These are phyloP conservation scores for Globisporangium viniferum DNA, from an alignment of 352 stramenopile species.

Conservation along the genomic window DNA sequence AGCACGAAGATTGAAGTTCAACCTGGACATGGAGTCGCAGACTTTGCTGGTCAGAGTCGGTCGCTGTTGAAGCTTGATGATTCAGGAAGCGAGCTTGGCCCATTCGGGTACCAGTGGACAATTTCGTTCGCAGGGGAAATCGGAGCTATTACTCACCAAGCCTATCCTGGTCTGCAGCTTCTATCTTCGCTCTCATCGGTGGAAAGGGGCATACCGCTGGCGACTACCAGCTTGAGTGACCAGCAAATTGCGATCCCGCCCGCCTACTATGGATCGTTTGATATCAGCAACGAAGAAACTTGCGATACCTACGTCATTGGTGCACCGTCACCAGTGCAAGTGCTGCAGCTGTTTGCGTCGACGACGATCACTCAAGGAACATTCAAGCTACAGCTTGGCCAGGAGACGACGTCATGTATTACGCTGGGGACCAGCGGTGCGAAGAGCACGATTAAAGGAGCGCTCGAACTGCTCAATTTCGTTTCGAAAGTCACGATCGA, in stretches of 20 bases:
- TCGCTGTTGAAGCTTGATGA: conserved; percentile 41
- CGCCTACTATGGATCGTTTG: conserved; percentile 44
- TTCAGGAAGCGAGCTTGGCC: conserved; percentile 31
- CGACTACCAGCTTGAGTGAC: conserved; percentile 23
- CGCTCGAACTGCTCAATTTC: conserved; percentile 38
- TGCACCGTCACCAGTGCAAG: conserved; percentile 52
- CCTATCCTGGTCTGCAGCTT: conserved; percentile 49
- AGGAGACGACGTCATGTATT: conserved; percentile 52
- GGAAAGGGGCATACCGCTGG: conserved; percentile 24
- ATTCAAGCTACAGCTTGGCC: conserved; percentile 55
- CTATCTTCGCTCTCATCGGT: conserved; percentile 50
- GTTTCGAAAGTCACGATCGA: conserved; percentile 48
- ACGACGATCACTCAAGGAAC: conserved; percentile 56
- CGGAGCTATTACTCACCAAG: conserved; percentile 26
- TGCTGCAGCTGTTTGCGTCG: conserved; percentile 64
- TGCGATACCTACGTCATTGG: conserved; percentile 74
- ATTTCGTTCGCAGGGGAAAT: conserved; percentile 59
- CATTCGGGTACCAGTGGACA: conserved; percentile 65
- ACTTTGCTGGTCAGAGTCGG: conserved; percentile 25
- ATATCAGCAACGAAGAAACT: conserved; percentile 47
- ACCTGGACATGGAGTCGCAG: conserved; percentile 23
- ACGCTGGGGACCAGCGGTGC: conserved; percentile 25
- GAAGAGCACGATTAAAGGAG: conserved; percentile 33
- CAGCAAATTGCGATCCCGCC: conserved; percentile 26
- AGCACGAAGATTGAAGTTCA: conserved; percentile 44